Conservation (phyloP, 2,329 filamentous ascomycete genomes). For the Bipolaris oryzae region DNA sequence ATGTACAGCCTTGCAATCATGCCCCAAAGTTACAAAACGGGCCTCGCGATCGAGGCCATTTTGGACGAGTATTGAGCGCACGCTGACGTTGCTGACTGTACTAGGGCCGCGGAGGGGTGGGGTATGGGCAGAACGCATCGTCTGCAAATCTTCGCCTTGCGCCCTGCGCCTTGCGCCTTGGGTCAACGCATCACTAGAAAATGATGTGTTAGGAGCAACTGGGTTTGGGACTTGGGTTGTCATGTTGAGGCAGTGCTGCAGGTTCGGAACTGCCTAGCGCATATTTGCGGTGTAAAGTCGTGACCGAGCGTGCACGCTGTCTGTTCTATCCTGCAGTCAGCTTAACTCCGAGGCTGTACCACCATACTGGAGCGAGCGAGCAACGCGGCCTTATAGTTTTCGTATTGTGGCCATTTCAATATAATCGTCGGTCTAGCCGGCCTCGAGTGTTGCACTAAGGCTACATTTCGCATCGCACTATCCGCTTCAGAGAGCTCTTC, state of each 20-base stretch:
- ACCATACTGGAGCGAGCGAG: not conserved
- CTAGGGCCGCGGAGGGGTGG: not conserved
- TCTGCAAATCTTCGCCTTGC: not conserved
- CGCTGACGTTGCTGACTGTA: slow-evolving; percentile 5
- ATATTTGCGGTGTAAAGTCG: not conserved
- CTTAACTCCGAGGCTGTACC: not conserved
- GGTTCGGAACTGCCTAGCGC: not conserved
- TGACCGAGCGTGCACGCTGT: not conserved
- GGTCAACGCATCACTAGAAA: not conserved
- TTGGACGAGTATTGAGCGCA: slow-evolving; percentile 5
- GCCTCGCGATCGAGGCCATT: not conserved
- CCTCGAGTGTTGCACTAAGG: not conserved
- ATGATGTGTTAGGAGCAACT: not conserved
- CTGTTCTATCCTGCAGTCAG: not conserved
- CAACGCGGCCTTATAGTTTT: not conserved
- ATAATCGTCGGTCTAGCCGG: not conserved
- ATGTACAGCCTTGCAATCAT: slow-evolving; percentile 3
- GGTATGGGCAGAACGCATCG: not conserved
- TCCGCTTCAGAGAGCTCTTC: not conserved
- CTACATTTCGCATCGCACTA: not conserved
- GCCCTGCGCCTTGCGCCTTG: too few species aligned
- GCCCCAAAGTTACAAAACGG: not conserved
- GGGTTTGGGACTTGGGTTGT: not conserved
- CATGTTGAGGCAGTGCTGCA: not conserved
- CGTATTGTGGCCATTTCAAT: not conserved